Evolutionary conservation across 2,329 filamentous ascomycete genomes (phyloP).

Genomic region (Aspergillus sp.): DNA sequence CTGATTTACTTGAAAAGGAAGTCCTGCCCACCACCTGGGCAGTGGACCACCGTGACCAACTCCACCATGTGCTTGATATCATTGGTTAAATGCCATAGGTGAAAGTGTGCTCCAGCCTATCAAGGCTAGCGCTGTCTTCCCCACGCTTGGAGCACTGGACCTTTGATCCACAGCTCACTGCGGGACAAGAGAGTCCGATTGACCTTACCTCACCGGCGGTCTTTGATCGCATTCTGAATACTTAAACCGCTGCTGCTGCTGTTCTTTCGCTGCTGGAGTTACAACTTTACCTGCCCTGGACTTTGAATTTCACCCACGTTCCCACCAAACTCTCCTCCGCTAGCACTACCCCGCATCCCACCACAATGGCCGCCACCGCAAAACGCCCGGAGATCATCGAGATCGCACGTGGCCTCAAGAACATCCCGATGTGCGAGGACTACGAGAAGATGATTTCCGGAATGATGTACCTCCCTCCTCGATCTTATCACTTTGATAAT

Average conservation of each 20-base stretch:
- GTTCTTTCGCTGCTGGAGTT: too few relatives aligned
- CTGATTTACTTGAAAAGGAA: background rate
- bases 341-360: background rate
- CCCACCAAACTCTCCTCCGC: background rate
- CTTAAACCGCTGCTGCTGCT: too few relatives aligned
- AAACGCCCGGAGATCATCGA: conserved; percentile 38
- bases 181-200: too few relatives aligned
- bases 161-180: too few relatives aligned
- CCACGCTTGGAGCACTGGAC: too few relatives aligned
- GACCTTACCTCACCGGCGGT: too few relatives aligned
- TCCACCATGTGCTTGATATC: background rate
- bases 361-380: conserved; percentile 24
- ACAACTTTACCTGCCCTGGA: too few relatives aligned
- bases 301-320: background rate
- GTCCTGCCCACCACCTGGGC: too few relatives aligned
- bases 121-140: too few relatives aligned
- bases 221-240: too few relatives aligned
- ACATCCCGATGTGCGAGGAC: conserved; percentile 38
- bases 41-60: too few relatives aligned
- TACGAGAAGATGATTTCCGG: conserved; percentile 43
- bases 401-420: conserved; percentile 31
- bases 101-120: too few relatives aligned
- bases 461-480: conserved; percentile 35
- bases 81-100: background rate
- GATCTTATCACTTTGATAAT: background rate